Percentiles rank a stretch among this genome's conserved stretches.
These are phyloP conservation scores for Aspergillus nidulans DNA, from an alignment of 495 filamentous ascomycete genomes.

Conservation along the genomic window DNA sequence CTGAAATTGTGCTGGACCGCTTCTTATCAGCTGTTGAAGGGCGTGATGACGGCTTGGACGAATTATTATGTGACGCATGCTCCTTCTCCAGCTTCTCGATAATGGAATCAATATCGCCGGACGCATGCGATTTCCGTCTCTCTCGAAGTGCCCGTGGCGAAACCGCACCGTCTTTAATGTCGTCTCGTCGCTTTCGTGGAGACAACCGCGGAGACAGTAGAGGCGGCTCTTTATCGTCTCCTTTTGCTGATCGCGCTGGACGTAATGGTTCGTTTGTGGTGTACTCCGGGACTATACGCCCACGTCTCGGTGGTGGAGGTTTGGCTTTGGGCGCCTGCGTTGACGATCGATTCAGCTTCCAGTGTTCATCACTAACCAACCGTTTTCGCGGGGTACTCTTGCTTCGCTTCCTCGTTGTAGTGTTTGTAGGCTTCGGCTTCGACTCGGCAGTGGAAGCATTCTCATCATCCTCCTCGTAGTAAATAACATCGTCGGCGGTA, in stretches of 20 bases:
- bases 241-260: slow-evolving; percentile 12
- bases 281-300: slow-evolving; percentile 39
- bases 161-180: slow-evolving; percentile 10
- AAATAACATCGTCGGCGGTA: slow-evolving; percentile 41
- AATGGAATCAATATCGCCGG: slow-evolving; percentile 19
- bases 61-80: slow-evolving; percentile 10
- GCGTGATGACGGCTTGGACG: slow-evolving; percentile 14
- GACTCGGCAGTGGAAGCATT: slow-evolving; percentile 24
- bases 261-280: slow-evolving; percentile 36
- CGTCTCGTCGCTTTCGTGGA: slow-evolving; percentile 9
- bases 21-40: slow-evolving; percentile 15
- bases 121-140: slow-evolving; percentile 16
- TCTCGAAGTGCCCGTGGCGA: slow-evolving; percentile 13
- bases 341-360: slow-evolving; percentile 52
- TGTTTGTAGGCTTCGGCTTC: slow-evolving; percentile 19
- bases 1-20: slow-evolving; percentile 16
- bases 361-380: slow-evolving; percentile 76
- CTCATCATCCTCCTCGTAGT: slow-evolving; percentile 37
- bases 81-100: slow-evolving; percentile 18
- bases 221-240: slow-evolving; percentile 16
- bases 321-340: slow-evolving; percentile 46
- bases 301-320: slow-evolving; percentile 47
- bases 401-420: slow-evolving; percentile 31
- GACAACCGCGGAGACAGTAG: slow-evolving; percentile 14
- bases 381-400: slow-evolving; percentile 66